A percentile compares a stretch with the other conserved stretches of the same genome.
phyloP scores from a whole-genome alignment of 371 early-diverging fungal genomes.

The Choanephora cucurbitarum region DNA sequence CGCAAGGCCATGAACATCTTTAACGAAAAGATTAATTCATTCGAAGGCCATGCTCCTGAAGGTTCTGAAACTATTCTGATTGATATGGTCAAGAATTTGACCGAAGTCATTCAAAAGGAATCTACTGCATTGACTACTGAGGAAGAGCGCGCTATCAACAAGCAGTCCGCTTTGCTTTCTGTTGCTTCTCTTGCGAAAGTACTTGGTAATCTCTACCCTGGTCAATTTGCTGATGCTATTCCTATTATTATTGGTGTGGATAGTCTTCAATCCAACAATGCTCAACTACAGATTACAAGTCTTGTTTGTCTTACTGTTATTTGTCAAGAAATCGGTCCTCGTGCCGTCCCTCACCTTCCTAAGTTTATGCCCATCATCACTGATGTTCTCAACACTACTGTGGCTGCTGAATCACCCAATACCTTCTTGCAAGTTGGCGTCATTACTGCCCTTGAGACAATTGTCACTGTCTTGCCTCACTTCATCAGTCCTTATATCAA shows the following conservation, averaged over 20 bases:
- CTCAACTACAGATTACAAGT: slow-evolving; percentile 71
- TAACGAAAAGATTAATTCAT: slow-evolving; percentile 63
- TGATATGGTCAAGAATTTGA: slow-evolving; percentile 49
- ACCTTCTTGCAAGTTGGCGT: slow-evolving; percentile 60
- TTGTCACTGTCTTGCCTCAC: slow-evolving; percentile 74
- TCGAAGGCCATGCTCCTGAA: slow-evolving; percentile 48
- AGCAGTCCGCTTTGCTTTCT: slow-evolving; percentile 81
- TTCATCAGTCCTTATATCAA: slow-evolving; percentile 83
- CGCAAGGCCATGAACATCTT: slow-evolving; percentile 83
- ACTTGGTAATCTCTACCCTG: slow-evolving; percentile 66
- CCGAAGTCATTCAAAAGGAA: slow-evolving; percentile 46
- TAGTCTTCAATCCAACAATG: slow-evolving; percentile 55
- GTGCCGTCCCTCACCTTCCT: slow-evolving; percentile 83
- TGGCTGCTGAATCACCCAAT: slow-evolving; percentile 37
- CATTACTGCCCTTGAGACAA: slow-evolving; percentile 70
- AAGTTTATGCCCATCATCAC: slow-evolving; percentile 78
- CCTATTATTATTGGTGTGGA: slow-evolving; percentile 59
- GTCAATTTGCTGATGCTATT: slow-evolving; percentile 61
- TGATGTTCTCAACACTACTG: slow-evolving; percentile 35
- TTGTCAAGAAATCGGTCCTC: slow-evolving; percentile 75
- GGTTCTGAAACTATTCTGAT: slow-evolving; percentile 48
- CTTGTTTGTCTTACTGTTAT: slow-evolving; percentile 74
- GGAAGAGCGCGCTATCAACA: slow-evolving; percentile 65
- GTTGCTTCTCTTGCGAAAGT: slow-evolving; percentile 72
- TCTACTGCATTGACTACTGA: slow-evolving; percentile 29